Percentiles rank a stretch among this genome's conserved stretches.
Conservation (phyloP, 2,329 filamentous ascomycete genomes). For the Cryphonectria nitschkei region DNA sequence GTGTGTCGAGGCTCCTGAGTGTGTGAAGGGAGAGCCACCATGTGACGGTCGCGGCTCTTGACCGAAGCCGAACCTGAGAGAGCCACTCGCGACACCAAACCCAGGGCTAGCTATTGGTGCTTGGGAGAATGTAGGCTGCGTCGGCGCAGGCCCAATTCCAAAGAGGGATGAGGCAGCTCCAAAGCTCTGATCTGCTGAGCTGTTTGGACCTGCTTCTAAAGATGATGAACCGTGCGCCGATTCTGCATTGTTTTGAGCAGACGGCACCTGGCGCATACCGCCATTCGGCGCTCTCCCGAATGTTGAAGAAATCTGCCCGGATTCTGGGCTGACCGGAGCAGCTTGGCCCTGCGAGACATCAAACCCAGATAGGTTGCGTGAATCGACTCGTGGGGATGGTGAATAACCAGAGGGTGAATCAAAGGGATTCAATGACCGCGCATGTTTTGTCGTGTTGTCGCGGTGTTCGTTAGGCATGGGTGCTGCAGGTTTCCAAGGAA, state of each 20-base stretch:
- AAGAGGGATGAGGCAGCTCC: conserved; percentile 1
- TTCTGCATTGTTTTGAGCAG: background rate
- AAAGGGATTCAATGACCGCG: conserved; percentile 1
- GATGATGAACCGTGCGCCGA: conserved; percentile 1
- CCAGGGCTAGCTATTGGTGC: background rate
- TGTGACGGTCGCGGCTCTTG: conserved; percentile 19
- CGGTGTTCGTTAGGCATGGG: background rate
- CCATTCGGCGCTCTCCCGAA: background rate
- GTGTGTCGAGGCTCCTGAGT: background rate
- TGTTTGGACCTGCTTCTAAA: background rate
- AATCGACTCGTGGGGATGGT: background rate
- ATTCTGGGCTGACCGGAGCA: background rate
- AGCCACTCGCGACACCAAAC: conserved; percentile 15
- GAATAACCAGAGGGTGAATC: background rate
- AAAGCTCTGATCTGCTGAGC: background rate
- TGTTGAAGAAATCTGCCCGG: conserved; percentile 3
- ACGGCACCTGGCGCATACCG: background rate
- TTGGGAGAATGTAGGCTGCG: conserved; percentile 14
- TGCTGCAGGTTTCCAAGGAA: background rate
- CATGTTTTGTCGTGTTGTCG: background rate
- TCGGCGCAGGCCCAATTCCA: conserved; percentile 8
- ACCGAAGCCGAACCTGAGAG: conserved; percentile 27
- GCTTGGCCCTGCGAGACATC: background rate
- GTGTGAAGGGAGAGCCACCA: conserved; percentile 13
- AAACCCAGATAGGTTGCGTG: background rate